Percentiles rank a stretch among this genome's conserved stretches.
phyloP scores from a whole-genome alignment of 169 alveolate genomes.

The Plasmodium inui region DNA sequence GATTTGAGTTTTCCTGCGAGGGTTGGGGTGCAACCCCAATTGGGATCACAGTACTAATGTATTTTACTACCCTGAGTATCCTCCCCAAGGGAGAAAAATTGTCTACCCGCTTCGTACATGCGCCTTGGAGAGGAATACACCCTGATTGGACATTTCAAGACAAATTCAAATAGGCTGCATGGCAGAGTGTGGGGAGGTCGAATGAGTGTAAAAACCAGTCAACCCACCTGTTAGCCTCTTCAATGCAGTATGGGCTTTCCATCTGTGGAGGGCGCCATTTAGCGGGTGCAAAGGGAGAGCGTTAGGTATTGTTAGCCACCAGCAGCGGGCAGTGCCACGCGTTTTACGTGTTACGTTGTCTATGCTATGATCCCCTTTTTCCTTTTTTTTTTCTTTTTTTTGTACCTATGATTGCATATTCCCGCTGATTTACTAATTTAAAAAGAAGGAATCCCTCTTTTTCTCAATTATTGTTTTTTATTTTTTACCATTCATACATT shows the following conservation, averaged over 20 bases:
- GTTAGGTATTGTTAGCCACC: background rate
- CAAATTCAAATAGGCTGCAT: background rate
- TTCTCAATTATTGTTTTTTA: background rate
- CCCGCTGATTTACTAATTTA: background rate
- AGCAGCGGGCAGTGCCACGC: background rate
- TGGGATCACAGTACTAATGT: background rate
- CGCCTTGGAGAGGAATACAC: background rate
- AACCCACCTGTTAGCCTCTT: background rate
- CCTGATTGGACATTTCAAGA: background rate
- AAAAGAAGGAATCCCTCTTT: background rate
- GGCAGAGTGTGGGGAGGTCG: background rate
- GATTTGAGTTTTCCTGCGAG: too few species aligned
- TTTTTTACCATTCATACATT: background rate
- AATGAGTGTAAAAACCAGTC: background rate
- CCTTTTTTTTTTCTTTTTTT: background rate
- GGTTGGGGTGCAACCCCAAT: background rate
- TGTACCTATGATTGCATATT: background rate
- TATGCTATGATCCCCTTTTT: background rate
- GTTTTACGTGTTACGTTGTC: background rate
- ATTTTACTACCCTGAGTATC: background rate
- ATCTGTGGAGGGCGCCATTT: background rate
- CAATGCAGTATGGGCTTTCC: background rate
- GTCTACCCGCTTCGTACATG: too few species aligned
- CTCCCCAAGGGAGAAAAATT: background rate
- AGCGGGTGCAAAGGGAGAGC: background rate